Evolutionary conservation across 139 green algal species (phyloP), one percentile per base, ranked within the genome.

Genomic region (Bryopsis sp.): DNA sequence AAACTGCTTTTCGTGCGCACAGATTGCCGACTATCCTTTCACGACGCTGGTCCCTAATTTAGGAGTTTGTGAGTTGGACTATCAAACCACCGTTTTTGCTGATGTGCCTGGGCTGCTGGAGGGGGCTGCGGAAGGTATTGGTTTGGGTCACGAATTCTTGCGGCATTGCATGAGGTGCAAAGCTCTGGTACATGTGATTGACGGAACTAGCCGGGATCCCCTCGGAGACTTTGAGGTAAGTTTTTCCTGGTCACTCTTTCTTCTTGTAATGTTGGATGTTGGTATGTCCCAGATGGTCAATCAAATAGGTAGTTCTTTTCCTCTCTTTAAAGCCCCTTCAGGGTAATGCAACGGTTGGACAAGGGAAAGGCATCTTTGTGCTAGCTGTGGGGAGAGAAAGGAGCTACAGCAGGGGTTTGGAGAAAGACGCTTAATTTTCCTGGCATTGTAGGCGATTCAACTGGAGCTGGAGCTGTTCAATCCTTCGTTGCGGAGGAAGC

Each of bases 1-100:
- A n/a, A n/a, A n/a, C n/a, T n/a, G n/a, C n/a, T n/a, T n/a, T n/a
- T n/a, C n/a, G n/a, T n/a, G n/a, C n/a, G n/a, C n/a, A 19, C 15
- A 87, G 79, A 88, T 99, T 35, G 95, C 92, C 24, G 80, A 90
- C 77, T 98, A 99, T 78, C 91, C 92, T 32, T 99, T 99, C 82
- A 99, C 95, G 5, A 99, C 95, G 15, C 86, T 99, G 22, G 79
- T 91, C 48, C 95, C 95, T 48, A 98, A 99, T 78, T 83, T 99
- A 34, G 95, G 94, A 0, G 90, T 97, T 3, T 96, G 89, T 72
- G 83, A 91, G 67, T 74, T 89, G 61, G 90, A 97, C 76, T 95
- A 83, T 68, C 39, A 75, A 11, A 86, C 83, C 6, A 90, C 86
- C 26, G 78, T 81, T 3, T 84, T 81, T 73, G 76, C 83, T 69